Evolutionary conservation across 1,284 basidiomycete genomes (phyloP), one percentile per base, ranked within the genome.

Genomic region (Cutaneotrichosporon sp.): DNA sequence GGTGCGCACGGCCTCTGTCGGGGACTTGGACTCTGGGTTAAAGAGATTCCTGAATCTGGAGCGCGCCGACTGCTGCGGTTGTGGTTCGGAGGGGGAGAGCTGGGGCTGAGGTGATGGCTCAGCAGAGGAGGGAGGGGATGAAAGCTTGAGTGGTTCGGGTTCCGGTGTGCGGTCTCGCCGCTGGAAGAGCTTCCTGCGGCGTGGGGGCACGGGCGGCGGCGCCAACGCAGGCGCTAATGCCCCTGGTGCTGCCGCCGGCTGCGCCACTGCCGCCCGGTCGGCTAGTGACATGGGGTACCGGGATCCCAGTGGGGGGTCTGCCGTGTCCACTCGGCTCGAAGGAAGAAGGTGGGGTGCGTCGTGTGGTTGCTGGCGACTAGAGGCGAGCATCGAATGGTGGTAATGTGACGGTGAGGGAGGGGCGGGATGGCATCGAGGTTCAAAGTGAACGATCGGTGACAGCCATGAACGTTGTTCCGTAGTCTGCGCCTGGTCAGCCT

Each of bases 151-250:
- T 27, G 47, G 18, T 18, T 27, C 47, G 13, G 25, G 47, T 18
- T 34, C 34, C 4, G 20, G 51, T n/a, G 33, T 53, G 16, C 22
- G 34, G 29, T 53, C 51, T 36, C 33, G 33, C 24, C 51, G 51
- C 25, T 53, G 51, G 22, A 53, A 53, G 9, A 53, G 51, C 18
- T 38, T 53, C 33, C 51, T 22, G 6, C 51, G 51, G 8, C 51
- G 51, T 38, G 51, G 51, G 14, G 51, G 51, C 22, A 53, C 51
- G 14, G 51, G 51, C 24, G 51, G 51, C 10, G 51, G 51, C 6
- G 33, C 33, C 11, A 36, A 13, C 22, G 34, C 34, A 25, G 34
- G 34, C 34, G 20, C 13, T 33, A 18, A 13, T 25, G 20, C 22
- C 16, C 18, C 33, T 14, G 33, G 51, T 36, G 51, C 51, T 9